Evolutionary conservation across 345 rosid species (phyloP).

Genomic region (Gossypium arboreum): DNA sequence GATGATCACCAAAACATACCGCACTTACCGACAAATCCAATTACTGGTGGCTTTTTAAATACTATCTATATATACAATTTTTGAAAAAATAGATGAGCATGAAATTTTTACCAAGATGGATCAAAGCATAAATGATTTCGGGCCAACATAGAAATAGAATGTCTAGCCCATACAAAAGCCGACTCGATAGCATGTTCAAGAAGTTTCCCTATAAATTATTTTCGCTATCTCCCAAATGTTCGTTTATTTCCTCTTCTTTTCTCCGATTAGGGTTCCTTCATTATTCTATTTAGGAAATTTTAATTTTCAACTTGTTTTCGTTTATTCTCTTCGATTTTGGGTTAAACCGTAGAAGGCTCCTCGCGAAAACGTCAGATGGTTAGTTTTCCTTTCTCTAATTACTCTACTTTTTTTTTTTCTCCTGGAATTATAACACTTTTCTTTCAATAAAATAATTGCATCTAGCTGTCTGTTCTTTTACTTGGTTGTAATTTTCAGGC

Average conservation of each 20-base stretch:
- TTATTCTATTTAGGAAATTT: not conserved
- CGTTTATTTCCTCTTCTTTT: not conserved
- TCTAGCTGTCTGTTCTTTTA: not conserved
- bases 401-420: not conserved
- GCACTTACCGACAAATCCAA: too few relatives aligned
- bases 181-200: not conserved
- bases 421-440: not conserved
- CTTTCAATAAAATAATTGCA: not conserved
- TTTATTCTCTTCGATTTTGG: not conserved
- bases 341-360: not conserved
- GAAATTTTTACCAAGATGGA: too few relatives aligned
- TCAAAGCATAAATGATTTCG: too few relatives aligned
- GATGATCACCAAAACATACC: too few relatives aligned
- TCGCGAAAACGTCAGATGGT: not conserved
- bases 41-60: too few relatives aligned
- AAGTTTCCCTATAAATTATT: not conserved
- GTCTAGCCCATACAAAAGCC: not conserved
- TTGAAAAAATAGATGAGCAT: too few relatives aligned
- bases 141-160: not conserved
- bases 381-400: not conserved
- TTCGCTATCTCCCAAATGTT: not conserved
- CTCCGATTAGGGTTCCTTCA: not conserved
- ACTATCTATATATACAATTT: too few relatives aligned
- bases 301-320: not conserved
- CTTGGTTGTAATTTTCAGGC: slow-evolving; percentile 41